A percentile compares a stretch with the other conserved stretches of the same genome.
Conservation (phyloP, 768 basidiomycete genomes). For the Megacollybia marginata region DNA sequence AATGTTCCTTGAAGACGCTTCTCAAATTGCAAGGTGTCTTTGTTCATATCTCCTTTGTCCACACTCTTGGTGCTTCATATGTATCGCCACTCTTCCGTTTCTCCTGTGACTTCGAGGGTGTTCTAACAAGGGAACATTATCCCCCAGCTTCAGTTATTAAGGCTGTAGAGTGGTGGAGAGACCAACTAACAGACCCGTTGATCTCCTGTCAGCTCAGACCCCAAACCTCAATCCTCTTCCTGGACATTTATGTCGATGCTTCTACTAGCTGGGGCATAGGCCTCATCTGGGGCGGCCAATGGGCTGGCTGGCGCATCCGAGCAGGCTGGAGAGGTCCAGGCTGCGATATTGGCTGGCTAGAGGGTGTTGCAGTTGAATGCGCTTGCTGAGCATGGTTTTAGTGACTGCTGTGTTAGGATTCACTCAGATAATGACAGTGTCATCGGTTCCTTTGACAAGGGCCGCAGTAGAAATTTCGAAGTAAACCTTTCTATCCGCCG, state of each 20-base stretch:
- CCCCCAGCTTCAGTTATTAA: constrained; percentile 10
- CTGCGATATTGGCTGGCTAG: constrained; percentile 10
- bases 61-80: constrained; percentile 19
- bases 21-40: too few relatives aligned
- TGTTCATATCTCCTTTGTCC: too few relatives aligned
- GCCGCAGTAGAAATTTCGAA: constrained; percentile 10
- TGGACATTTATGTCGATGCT: constrained; percentile 25
- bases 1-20: too few relatives aligned
- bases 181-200: background rate
- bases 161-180: constrained; percentile 28
- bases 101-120: too few relatives aligned
- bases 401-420: constrained; percentile 17
- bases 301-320: constrained; percentile 19
- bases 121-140: constrained; percentile 13
- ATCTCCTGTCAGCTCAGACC: constrained; percentile 9
- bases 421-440: constrained; percentile 27
- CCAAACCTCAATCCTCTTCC: constrained; percentile 1
- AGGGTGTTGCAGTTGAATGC: constrained; percentile 15
- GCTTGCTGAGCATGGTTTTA: constrained; percentile 2
- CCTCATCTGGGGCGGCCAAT: constrained; percentile 15
- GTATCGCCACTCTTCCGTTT: constrained; percentile 20
- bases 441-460: constrained; percentile 18
- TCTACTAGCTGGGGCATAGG: constrained; percentile 40
- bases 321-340: constrained; percentile 8
- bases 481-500: too few relatives aligned